Conservation (phyloP, 108 stramenopile genomes). For the Epipyxis sp. region DNA sequence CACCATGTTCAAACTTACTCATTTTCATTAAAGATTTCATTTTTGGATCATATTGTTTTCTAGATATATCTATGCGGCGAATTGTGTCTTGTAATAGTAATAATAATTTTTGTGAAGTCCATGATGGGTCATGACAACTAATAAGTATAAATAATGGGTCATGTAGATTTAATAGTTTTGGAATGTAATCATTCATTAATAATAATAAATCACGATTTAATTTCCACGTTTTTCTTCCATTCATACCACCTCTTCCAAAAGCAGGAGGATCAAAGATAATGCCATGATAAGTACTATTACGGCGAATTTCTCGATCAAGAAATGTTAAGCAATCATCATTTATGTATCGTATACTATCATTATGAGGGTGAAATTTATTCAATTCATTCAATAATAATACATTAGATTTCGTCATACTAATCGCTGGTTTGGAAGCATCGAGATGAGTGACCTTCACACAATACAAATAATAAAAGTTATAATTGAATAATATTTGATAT, state of each 20-base stretch:
- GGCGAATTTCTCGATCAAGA: background rate
- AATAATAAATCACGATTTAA: background rate
- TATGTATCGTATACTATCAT: background rate
- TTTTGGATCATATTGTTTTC: too few relatives aligned
- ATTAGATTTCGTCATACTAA: background rate
- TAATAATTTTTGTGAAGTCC: background rate
- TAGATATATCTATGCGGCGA: too few relatives aligned
- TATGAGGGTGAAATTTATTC: too few relatives aligned
- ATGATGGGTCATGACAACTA: background rate
- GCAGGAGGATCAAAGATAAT: constrained; percentile 26
- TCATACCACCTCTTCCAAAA: background rate
- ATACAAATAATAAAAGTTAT: too few relatives aligned
- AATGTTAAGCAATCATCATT: constrained; percentile 11
- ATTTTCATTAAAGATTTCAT: too few relatives aligned
- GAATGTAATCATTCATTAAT: background rate
- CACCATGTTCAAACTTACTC: too few relatives aligned
- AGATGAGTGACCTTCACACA: constrained; percentile 12
- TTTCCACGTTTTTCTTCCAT: constrained; percentile 5
- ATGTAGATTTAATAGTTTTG: background rate
- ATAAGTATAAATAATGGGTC: background rate
- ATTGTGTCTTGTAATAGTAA: background rate
- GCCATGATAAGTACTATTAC: background rate
- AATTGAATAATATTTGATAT: too few relatives aligned
- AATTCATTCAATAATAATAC: background rate
- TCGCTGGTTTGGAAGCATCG: background rate